phyloP scores from a whole-genome alignment of 441 rosid species.

The Populus hybrid region DNA sequence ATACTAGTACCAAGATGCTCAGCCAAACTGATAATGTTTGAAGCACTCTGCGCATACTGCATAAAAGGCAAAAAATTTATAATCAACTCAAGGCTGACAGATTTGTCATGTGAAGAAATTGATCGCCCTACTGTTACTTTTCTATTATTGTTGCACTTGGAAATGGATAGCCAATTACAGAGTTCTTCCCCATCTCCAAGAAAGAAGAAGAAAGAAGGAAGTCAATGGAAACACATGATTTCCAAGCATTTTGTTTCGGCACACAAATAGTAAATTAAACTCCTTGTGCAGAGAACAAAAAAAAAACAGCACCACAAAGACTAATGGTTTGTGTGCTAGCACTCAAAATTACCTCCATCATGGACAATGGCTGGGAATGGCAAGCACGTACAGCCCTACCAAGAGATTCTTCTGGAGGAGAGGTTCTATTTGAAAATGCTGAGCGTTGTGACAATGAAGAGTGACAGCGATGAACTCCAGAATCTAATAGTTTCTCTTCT shows the following conservation, averaged over 20 bases:
- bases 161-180: not conserved
- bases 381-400: constrained; percentile 54
- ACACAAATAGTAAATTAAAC: not conserved
- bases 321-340: constrained; percentile 3
- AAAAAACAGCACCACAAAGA: not conserved
- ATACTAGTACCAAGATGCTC: constrained; percentile 87
- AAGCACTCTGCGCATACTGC: constrained; percentile 56
- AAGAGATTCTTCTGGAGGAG: constrained; percentile 53
- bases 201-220: not conserved
- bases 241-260: not conserved
- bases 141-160: not conserved
- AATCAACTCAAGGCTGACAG: constrained; percentile 6
- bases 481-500: constrained; percentile 41
- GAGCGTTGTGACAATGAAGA: constrained; percentile 76
- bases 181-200: not conserved
- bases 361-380: constrained; percentile 79
- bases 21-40: constrained; percentile 77
- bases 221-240: too few relatives aligned
- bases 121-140: not conserved
- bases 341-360: constrained; percentile 55
- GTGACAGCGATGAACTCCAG: constrained; percentile 66
- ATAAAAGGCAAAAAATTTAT: constrained; percentile 18
- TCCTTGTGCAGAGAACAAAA: not conserved
- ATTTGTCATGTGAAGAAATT: not conserved
- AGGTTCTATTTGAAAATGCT: constrained; percentile 43